Conservation (phyloP, 139 green algal species). For the Chlamydomonas applanata region DNA sequence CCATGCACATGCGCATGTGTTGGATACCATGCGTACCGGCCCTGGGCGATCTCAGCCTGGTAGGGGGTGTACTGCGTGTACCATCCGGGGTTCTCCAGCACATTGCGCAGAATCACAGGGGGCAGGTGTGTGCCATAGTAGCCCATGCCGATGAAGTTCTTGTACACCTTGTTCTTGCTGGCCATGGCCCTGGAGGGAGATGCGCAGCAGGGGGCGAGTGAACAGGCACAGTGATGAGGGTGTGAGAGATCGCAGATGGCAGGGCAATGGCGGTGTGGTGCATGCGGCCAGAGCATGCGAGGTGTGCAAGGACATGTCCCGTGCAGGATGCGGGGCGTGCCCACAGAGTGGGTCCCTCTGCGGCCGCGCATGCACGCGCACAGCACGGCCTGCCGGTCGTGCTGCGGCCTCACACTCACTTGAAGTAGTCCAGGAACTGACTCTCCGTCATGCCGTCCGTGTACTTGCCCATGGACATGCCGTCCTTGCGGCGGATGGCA, state of each 20-base stretch:
- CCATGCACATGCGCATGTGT: not conserved
- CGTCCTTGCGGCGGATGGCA: slow-evolving; percentile 75
- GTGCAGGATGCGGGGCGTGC: no score
- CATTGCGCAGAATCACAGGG: slow-evolving; percentile 94
- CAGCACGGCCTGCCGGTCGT: not conserved
- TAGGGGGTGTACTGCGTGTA: slow-evolving; percentile 99
- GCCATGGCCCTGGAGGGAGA: slow-evolving; percentile 82
- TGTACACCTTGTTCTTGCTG: slow-evolving; percentile 94
- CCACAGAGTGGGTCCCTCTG: no score
- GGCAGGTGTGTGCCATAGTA: slow-evolving; percentile 95
- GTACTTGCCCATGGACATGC: slow-evolving; percentile 87
- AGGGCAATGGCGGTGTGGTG: no score
- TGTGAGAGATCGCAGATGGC: not conserved
- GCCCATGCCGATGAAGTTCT: slow-evolving; percentile 96
- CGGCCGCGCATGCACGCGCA: not conserved
- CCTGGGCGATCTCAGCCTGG: slow-evolving; percentile 94
- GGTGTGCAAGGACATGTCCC: no score
- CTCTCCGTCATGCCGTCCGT: slow-evolving; percentile 83
- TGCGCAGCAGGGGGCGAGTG: not conserved
- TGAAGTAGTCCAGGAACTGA: slow-evolving; percentile 88
- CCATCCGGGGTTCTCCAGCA: slow-evolving; percentile 99
- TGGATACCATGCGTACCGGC: slow-evolving; percentile 18
- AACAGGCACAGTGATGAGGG: not conserved
- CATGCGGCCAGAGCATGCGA: no score
- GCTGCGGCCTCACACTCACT: slow-evolving; percentile 50